These are phyloP conservation scores for Colletotrichum sublineola DNA, from an alignment of 2,329 filamentous ascomycete species.

Conservation along the genomic window DNA sequence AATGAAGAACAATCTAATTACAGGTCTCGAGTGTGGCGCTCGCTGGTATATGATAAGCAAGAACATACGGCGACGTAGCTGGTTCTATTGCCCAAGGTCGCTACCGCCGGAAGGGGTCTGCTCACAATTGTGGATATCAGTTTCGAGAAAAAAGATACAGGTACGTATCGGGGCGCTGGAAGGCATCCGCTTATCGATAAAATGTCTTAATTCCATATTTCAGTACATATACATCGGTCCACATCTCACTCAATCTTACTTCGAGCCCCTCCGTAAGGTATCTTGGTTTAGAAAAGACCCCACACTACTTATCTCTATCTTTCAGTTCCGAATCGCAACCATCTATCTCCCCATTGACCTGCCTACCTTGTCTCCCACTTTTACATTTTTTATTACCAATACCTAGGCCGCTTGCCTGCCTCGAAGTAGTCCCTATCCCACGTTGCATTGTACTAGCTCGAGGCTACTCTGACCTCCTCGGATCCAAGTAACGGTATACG, in stretches of 20 bases:
- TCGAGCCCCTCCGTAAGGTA: slow-evolving; percentile 12
- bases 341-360: slow-evolving; percentile 6
- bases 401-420: neutral
- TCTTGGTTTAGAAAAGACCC: neutral
- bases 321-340: neutral
- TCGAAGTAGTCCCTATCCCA: neutral
- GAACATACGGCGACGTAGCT: neutral
- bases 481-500: slow-evolving; percentile 20
- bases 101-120: neutral
- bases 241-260: neutral
- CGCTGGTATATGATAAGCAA: neutral
- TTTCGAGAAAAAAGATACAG: neutral
- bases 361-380: neutral
- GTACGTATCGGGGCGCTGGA: neutral
- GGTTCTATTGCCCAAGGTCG: neutral
- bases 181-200: neutral
- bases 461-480: neutral
- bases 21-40: neutral
- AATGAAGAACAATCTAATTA: neutral
- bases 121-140: neutral
- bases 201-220: neutral
- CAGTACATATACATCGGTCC: neutral
- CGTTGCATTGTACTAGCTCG: slow-evolving; percentile 7
- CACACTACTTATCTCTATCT: slow-evolving; percentile 31
- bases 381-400: neutral